Conservation (phyloP, 192 early-diverging fungal genomes). For the Entomortierella parvispora region DNA sequence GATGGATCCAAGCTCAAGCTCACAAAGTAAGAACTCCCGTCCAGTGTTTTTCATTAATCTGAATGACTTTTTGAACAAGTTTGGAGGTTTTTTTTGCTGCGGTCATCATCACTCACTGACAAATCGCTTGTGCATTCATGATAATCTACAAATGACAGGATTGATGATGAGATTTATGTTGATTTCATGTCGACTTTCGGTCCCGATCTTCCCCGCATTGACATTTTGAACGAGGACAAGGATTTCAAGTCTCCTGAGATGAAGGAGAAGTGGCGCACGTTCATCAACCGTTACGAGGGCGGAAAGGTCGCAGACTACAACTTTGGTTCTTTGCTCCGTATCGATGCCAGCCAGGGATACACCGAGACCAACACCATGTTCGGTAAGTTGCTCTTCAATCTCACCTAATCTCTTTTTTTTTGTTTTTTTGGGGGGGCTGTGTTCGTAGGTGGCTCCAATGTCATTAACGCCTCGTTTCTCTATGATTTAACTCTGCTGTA, state of each 20-base stretch:
- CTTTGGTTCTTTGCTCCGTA: conserved; percentile 91
- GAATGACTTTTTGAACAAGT: neutral
- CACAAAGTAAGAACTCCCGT: conserved; percentile 64
- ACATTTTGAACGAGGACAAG: conserved; percentile 77
- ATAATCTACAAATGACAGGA: conserved; percentile 45
- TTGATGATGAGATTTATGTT: conserved; percentile 86
- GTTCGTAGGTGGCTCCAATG: too few relatives aligned
- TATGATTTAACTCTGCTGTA: too few relatives aligned
- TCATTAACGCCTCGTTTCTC: too few relatives aligned
- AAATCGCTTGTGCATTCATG: neutral
- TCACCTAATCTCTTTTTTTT: conserved; percentile 5
- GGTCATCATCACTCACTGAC: neutral
- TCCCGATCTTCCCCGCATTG: conserved; percentile 67
- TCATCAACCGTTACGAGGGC: conserved; percentile 88
- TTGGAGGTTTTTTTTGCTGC: neutral
- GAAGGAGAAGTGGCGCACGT: conserved; percentile 91
- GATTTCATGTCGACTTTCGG: conserved; percentile 80
- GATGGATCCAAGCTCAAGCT: conserved; percentile 82
- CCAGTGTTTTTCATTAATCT: neutral
- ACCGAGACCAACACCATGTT: conserved; percentile 91
- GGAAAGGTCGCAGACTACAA: conserved; percentile 87
- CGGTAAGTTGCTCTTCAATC: conserved; percentile 70
- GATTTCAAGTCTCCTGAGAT: conserved; percentile 84
- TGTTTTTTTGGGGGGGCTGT: too few relatives aligned
- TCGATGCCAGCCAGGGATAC: conserved; percentile 80